Percentiles rank a stretch among this genome's conserved stretches.
Conservation (phyloP, 2,329 filamentous ascomycete genomes). For the Byssoonygena ceratinophila region DNA sequence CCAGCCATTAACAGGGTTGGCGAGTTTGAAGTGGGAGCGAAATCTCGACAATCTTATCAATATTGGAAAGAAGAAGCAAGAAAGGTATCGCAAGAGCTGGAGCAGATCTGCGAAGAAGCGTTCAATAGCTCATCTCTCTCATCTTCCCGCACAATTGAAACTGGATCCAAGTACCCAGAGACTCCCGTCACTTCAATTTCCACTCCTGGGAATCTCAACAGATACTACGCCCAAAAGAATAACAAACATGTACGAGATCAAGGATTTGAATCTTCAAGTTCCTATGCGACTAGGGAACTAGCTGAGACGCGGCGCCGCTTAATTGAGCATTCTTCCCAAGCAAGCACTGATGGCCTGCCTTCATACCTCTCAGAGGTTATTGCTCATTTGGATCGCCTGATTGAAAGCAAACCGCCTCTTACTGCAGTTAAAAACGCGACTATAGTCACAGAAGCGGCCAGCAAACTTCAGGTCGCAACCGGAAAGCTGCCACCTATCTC, state of each 20-base stretch:
- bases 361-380: conserved; percentile 51
- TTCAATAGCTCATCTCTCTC: conserved; percentile 61
- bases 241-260: conserved; percentile 36
- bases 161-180: conserved; percentile 35
- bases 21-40: conserved; percentile 30
- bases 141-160: conserved; percentile 38
- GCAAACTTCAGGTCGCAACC: conserved; percentile 1
- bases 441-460: conserved; percentile 37
- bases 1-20: conserved; percentile 23
- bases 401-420: conserved; percentile 33
- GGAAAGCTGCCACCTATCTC: conserved; percentile 15
- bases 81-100: conserved; percentile 73
- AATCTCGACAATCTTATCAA: conserved; percentile 36
- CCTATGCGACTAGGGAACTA: conserved; percentile 46
- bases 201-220: conserved; percentile 24
- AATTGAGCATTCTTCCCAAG: conserved; percentile 41
- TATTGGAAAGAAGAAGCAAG: conserved; percentile 66
- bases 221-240: conserved; percentile 13
- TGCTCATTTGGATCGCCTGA: conserved; percentile 48
- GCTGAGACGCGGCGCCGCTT: conserved; percentile 50
- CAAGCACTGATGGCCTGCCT: conserved; percentile 35
- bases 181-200: conserved; percentile 43
- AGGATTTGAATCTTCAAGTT: conserved; percentile 40
- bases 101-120: conserved; percentile 82
- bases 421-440: conserved; percentile 32